Evolutionary conservation across 495 filamentous ascomycete genomes (phyloP).

Genomic region (Neurospora tetrasperma): DNA sequence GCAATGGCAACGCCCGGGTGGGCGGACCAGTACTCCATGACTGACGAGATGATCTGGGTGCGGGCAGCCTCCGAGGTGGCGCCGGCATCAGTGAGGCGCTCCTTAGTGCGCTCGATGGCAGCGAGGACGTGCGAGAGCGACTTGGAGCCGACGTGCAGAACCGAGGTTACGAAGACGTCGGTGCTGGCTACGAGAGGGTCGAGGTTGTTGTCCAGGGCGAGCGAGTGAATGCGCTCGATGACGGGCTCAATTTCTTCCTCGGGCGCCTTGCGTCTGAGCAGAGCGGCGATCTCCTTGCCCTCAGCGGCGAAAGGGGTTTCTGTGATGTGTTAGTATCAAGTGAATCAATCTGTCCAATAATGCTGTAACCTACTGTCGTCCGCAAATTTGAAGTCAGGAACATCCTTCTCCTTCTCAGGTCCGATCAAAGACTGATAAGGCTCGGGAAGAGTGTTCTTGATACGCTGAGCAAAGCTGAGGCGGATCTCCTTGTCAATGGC

Average conservation of each 20-base stretch:
- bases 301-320: conserved; percentile 72
- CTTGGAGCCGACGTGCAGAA: conserved; percentile 87
- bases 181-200: conserved; percentile 76
- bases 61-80: conserved; percentile 59
- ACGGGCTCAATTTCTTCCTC: conserved; percentile 71
- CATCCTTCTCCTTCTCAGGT: conserved; percentile 83
- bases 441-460: conserved; percentile 84
- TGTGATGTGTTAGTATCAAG: conserved; percentile 23
- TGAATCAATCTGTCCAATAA: background rate
- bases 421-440: conserved; percentile 75
- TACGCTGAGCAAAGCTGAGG: conserved; percentile 89
- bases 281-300: conserved; percentile 64
- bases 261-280: conserved; percentile 72
- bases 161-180: conserved; percentile 84
- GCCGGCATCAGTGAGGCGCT: conserved; percentile 72
- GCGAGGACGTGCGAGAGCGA: conserved; percentile 92
- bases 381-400: conserved; percentile 85
- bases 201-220: conserved; percentile 55
- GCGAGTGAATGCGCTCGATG: conserved; percentile 65
- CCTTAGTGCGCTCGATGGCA: conserved; percentile 92
- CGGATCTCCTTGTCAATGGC: conserved; percentile 95
- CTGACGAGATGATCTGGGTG: conserved; percentile 78
- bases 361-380: conserved; percentile 51
- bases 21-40: conserved; percentile 86
- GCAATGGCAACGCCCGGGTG: conserved; percentile 89